Evolutionary conservation across 192 early-diverging fungal genomes (phyloP).

Genomic region (Coemansia sp.): DNA sequence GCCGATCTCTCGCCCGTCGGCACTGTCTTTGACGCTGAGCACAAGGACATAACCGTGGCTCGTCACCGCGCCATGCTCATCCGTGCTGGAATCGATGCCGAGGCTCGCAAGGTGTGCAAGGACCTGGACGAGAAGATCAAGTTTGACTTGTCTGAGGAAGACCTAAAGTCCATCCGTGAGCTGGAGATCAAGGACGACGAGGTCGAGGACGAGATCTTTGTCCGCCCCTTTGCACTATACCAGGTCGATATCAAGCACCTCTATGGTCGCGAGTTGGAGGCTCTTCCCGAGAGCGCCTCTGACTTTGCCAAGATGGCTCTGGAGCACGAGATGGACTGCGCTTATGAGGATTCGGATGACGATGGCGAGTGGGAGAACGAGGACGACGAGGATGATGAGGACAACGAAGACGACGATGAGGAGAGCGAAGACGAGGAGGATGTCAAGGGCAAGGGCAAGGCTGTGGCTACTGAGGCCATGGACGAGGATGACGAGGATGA

Average conservation of each 20-base stretch:
- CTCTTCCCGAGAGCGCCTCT: conserved; percentile 41
- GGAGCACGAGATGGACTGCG: conserved; percentile 55
- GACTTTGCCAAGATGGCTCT: conserved; percentile 54
- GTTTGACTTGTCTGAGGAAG: conserved; percentile 51
- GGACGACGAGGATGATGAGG: conserved; percentile 42
- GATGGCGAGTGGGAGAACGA: conserved; percentile 39
- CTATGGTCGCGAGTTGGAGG: conserved; percentile 46
- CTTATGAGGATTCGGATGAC: conserved; percentile 49
- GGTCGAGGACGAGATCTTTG: conserved; percentile 46
- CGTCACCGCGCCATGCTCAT: conserved; percentile 54
- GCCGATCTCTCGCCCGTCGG: conserved; percentile 48
- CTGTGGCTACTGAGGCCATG: conserved; percentile 35
- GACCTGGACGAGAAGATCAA: conserved; percentile 47
- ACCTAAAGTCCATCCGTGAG: conserved; percentile 43
- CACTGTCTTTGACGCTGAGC: conserved; percentile 33
- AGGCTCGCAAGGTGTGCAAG: conserved; percentile 50
- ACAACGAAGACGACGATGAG: conserved; percentile 31
- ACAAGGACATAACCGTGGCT: conserved; percentile 34
- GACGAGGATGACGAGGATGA: conserved; percentile 40
- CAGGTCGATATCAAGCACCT: conserved; percentile 46
- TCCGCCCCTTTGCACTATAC: conserved; percentile 57
- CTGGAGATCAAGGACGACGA: conserved; percentile 40
- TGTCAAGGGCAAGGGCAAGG: conserved; percentile 46
- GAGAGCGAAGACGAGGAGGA: conserved; percentile 44
- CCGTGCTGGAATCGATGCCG: conserved; percentile 37